A percentile compares a stretch with the other conserved stretches of the same genome.
Conservation (phyloP, 352 stramenopile species). For the Pythium aristosporum region DNA sequence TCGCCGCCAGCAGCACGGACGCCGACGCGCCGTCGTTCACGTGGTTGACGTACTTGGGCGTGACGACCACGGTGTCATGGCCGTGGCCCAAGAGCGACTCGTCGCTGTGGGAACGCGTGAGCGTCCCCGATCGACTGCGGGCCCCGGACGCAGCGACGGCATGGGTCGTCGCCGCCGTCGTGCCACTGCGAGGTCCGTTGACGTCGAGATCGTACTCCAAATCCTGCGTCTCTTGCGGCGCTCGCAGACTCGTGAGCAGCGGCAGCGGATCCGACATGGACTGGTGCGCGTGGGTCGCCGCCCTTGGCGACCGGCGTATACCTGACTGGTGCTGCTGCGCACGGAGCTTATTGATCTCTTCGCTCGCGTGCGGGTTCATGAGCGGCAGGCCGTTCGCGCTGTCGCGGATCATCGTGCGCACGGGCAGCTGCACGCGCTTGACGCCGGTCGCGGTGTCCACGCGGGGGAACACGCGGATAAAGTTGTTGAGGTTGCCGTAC, state of each 20-base stretch:
- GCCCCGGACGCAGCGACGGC: too few relatives aligned
- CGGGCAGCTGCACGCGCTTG: conserved; percentile 54
- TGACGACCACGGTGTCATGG: conserved; percentile 24
- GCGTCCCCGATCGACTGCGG: conserved; percentile 48
- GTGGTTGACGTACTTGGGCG: conserved; percentile 74
- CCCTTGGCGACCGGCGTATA: conserved; percentile 18
- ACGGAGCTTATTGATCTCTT: conserved; percentile 65
- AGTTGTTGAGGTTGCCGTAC: conserved; percentile 89
- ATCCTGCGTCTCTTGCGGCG: conserved; percentile 60
- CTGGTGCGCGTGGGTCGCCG: conserved; percentile 24
- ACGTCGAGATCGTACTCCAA: conserved; percentile 71
- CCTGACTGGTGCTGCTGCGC: conserved; percentile 37
- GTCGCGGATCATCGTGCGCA: conserved; percentile 74
- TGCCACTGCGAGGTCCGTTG: conserved; percentile 10
- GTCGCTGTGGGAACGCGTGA: conserved; percentile 74
- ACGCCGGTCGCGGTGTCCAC: conserved; percentile 25
- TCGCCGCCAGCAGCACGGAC: conserved; percentile 73
- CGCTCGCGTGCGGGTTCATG: conserved; percentile 70
- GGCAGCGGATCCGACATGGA: conserved; percentile 31
- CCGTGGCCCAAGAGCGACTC: conserved; percentile 42
- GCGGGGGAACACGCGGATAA: conserved; percentile 57
- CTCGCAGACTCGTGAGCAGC: conserved; percentile 34
- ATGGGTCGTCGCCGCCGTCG: too few relatives aligned
- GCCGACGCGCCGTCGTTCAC: conserved; percentile 63
- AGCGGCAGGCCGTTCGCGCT: conserved; percentile 43